Evolutionary conservation across 2,329 filamentous ascomycete species (phyloP), one percentile per base, ranked within the genome.

Genomic region (Fusarium sp.): DNA sequence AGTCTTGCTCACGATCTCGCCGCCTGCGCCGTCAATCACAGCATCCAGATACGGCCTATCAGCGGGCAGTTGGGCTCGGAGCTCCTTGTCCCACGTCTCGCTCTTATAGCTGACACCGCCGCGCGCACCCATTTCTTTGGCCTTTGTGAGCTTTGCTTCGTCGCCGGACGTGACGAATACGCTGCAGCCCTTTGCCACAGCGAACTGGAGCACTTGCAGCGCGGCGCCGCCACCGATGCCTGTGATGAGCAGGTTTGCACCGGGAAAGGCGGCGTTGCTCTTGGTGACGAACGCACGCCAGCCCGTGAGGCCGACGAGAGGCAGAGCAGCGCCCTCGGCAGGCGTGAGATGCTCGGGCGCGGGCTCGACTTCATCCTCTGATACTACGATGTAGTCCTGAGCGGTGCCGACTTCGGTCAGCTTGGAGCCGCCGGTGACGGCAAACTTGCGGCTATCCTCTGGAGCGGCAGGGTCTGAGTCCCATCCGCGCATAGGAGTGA

Each of bases 211-310:
- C 6, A 85, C 90, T 80, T 91, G 89, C 52, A 97, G 79, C 31
- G 94, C 94, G 1, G 97, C 94, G 39, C 94, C 94, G 32, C 94
- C 94, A 1, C 94, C 94, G 75, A 98, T 96, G 0, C 94, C 94
- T 5, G 94, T 97, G 38, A 98, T 79, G 29, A 98, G 80, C 5
- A 98, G 82, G 72, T 96, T 96, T 60, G 85, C 79, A 3, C 91
- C 91, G 1, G 78, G 76, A 54, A 80, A 78, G 7, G 85, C 84
- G 65, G 88, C 87, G 6, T 83, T 85, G 44, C 84, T 88, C 81
- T 98, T 98, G 7, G 85, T 90, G 47, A 95, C 85, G 39, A 96
- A 79, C 0, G 93, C 94, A 40, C 95, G 83, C 92, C 92, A 98
- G 7, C 85, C 94, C 2, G 94, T 98, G 58, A 97, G 73, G 0